Conservation (phyloP, 2,329 filamentous ascomycete species). For the Diaporthe citri region DNA sequence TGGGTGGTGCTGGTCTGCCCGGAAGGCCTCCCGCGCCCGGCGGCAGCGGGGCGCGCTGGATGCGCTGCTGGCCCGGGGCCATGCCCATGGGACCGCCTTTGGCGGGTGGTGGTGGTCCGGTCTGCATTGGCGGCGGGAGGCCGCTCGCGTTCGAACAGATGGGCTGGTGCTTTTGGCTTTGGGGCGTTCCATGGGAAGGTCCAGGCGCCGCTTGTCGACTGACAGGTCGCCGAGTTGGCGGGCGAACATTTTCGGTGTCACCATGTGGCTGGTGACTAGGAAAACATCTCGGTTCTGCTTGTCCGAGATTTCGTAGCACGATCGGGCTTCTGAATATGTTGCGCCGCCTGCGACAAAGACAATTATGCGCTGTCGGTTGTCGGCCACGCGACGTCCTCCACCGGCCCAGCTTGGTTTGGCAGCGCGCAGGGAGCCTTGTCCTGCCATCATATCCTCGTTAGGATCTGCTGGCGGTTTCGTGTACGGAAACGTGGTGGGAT, state of each 20-base stretch:
- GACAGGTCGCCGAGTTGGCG: conserved; percentile 86
- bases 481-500: conserved; percentile 77
- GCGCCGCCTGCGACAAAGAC: conserved; percentile 96
- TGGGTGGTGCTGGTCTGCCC: conserved; percentile 59
- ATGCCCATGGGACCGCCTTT: conserved; percentile 45
- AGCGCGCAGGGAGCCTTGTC: conserved; percentile 84
- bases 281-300: conserved; percentile 84
- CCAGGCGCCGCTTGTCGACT: conserved; percentile 79
- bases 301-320: conserved; percentile 88
- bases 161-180: conserved; percentile 85
- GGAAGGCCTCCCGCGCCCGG: conserved; percentile 51
- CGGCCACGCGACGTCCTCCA: conserved; percentile 76
- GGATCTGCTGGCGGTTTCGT: conserved; percentile 77
- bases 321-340: conserved; percentile 89
- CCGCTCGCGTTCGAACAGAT: conserved; percentile 82
- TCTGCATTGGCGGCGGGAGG: conserved; percentile 63
- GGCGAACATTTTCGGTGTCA: conserved; percentile 85
- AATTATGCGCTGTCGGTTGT: conserved; percentile 90
- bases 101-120: conserved; percentile 48
- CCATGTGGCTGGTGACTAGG: conserved; percentile 91
- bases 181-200: conserved; percentile 84
- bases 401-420: conserved; percentile 95
- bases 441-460: conserved; percentile 68
- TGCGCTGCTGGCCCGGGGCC: conserved; percentile 46
- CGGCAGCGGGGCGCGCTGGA: conserved; percentile 46